A percentile compares a stretch with the other conserved stretches of the same genome.
Evolutionary conservation across 306 rosid species (phyloP).

Genomic region (Prunus kanzakura): DNA sequence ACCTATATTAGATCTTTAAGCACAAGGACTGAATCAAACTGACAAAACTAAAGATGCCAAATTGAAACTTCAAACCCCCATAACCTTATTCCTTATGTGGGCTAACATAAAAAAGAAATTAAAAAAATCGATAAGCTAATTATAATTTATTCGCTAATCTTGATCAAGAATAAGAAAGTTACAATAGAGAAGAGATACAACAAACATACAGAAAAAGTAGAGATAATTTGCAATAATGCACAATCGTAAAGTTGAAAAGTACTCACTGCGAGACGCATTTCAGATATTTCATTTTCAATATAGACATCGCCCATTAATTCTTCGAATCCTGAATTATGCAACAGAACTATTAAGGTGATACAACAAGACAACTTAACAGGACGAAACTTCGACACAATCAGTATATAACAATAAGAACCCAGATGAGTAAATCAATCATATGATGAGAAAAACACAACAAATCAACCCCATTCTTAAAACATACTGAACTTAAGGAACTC

Average conservation of each 20-base stretch:
- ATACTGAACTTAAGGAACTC: too few species aligned
- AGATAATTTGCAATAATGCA: too few species aligned
- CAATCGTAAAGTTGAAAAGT: too few species aligned
- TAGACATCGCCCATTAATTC: constrained; percentile 32
- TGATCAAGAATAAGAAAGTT: background rate
- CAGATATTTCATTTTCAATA: background rate
- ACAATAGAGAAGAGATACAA: background rate
- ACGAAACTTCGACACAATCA: background rate
- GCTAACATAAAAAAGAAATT: background rate
- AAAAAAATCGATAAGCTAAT: background rate
- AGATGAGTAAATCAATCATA: constrained; percentile 8
- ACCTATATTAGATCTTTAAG: constrained; percentile 10
- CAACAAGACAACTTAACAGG: background rate
- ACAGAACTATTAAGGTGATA: background rate
- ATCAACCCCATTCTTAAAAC: background rate
- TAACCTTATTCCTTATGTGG: too few species aligned
- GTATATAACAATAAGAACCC: constrained; percentile 4
- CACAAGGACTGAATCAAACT: constrained; percentile 12
- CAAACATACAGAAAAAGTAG: too few species aligned
- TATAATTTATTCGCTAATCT: background rate
- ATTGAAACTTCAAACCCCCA: background rate
- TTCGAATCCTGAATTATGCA: constrained; percentile 24
- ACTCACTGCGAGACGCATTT: too few species aligned
- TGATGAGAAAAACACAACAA: background rate
- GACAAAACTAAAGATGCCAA: background rate